Evolutionary conservation across 441 rosid genomes (phyloP).

Genomic region (Erysimum pusillum): DNA sequence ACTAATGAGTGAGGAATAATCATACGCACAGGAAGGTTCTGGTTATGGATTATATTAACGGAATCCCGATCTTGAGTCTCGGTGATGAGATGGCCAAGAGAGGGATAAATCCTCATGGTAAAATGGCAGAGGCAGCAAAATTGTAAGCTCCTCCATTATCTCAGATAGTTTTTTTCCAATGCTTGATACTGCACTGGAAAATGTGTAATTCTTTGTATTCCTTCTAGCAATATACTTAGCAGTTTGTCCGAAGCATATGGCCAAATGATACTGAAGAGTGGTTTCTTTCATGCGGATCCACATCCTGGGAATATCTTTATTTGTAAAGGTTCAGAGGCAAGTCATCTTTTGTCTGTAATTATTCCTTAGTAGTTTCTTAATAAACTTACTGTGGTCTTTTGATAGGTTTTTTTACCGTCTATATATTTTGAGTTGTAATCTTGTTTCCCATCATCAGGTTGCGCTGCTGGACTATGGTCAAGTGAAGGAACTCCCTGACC

Average conservation of each 20-base stretch:
- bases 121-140: constrained; percentile 88
- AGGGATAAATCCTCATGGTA: constrained; percentile 88
- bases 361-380: constrained; percentile 26
- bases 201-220: neutral
- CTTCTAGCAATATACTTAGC: constrained; percentile 79
- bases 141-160: constrained; percentile 72
- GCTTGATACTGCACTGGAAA: constrained; percentile 27
- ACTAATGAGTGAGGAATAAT: constrained; percentile 11
- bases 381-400: constrained; percentile 10
- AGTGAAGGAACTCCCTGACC: constrained; percentile 94
- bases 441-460: constrained; percentile 64
- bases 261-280: constrained; percentile 96
- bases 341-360: constrained; percentile 43
- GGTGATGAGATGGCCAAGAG: constrained; percentile 91
- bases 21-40: constrained; percentile 68
- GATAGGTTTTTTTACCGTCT: constrained; percentile 13
- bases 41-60: constrained; percentile 94
- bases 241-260: constrained; percentile 89
- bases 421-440: constrained; percentile 31
- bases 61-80: constrained; percentile 90
- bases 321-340: constrained; percentile 92
- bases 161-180: constrained; percentile 38
- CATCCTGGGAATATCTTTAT: constrained; percentile 97
- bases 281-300: constrained; percentile 97
- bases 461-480: constrained; percentile 95